Base-by-base conservation (phyloP, 306 rosid genomes). In the Vigna nakashimae region DNA sequence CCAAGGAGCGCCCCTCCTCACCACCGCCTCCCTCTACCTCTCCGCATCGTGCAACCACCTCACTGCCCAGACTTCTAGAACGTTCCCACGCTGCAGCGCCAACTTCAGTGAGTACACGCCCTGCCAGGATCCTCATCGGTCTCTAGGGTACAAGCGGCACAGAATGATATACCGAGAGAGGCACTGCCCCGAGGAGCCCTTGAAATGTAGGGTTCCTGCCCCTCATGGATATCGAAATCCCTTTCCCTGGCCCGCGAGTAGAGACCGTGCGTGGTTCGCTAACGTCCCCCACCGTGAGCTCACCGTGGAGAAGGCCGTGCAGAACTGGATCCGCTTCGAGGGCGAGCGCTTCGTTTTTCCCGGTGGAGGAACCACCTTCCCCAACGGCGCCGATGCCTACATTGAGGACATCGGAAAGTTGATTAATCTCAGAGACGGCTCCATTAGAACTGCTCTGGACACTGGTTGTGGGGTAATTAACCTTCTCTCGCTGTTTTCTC, bases 311-410 rank as follows among this genome's bases (percentile, higher is more conserved):
- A 93, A 93, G 83, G 98, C 98, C 5, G 97, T 85, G 3, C 98
- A 93, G 89, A 93, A 93, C 57, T 91, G 98, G 98, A 86, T 93
- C 8, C 84, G 88, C 4, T 85, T 63, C 57, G 84, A 91, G 42
- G 97, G 92, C 0, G 87, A 91, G 6, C 82, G 82, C 74, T 91
- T 93, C 53, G 12, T 80, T 51, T 93, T 93, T 24, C 98, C 96
- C 1, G 96, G 98, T 0, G 97, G 98, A 1, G 98, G 98, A 57
- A 93, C 98, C 34, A 91, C 89, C 94, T 93, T 93, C 28, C 97
- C 97, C 0, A 74, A 88, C 3, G 98, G 98, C 4, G 98, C 97
- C 0, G 92, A 85, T 43, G 89, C 88, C 0, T 93, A 93, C 65
- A 93, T 93, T 42, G 91, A 90, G 16, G 89, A 90, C 49, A 93